phyloP scores from a whole-genome alignment of 78 protist species.

The Anaeramoeba ignava region DNA sequence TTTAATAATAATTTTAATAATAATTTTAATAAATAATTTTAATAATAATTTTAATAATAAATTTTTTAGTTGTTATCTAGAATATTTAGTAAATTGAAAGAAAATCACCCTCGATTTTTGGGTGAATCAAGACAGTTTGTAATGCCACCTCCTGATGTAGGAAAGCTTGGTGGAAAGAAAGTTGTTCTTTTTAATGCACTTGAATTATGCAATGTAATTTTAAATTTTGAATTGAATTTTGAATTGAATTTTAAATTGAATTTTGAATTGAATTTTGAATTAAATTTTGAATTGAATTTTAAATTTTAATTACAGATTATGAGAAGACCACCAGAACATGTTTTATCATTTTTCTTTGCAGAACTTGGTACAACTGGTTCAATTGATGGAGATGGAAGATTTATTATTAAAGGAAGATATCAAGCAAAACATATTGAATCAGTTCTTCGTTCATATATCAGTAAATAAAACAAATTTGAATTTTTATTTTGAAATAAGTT shows the following conservation, averaged over 20 bases:
- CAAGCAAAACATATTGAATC: conserved; percentile 74
- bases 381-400: conserved; percentile 61
- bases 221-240: no score
- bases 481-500: no score
- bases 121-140: conserved; percentile 10
- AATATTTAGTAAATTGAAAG: conserved; percentile 2
- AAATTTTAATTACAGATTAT: no score
- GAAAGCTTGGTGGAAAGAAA: conserved; percentile 57
- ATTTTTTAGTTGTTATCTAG: no score
- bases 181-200: conserved; percentile 64
- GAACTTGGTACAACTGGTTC: conserved; percentile 86
- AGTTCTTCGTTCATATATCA: conserved; percentile 66
- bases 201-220: conserved; percentile 80
- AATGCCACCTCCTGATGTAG: conserved; percentile 69
- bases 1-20: no score
- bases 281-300: no score
- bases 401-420: conserved; percentile 79
- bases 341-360: conserved; percentile 55
- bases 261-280: no score
- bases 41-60: no score
- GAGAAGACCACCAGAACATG: no score
- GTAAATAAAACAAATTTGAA: no score
- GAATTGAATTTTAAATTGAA: no score
- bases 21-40: no score
- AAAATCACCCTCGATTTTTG: conserved; percentile 32